Evolutionary conservation across 139 green algal genomes (phyloP).

Genomic region (Haematococcus lacustris): DNA sequence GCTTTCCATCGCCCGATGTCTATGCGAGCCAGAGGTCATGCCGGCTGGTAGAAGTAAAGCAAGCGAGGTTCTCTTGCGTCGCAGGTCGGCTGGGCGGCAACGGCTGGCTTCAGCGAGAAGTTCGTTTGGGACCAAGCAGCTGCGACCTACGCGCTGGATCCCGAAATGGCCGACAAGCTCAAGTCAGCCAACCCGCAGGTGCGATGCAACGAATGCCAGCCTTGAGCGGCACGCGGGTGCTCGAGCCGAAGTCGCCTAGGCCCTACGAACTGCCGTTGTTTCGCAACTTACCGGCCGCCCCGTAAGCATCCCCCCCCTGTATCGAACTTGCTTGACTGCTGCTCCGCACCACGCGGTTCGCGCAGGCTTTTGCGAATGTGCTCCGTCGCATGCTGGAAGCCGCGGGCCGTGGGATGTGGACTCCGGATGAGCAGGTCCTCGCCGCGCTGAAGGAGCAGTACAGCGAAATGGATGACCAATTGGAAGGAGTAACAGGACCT

Average conservation of each 20-base stretch:
- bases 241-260: not conserved
- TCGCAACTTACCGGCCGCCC: not conserved
- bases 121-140: conserved; percentile 86
- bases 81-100: conserved; percentile 86
- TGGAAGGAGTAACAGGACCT: conserved; percentile 95
- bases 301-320: not conserved
- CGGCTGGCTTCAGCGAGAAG: conserved; percentile 78
- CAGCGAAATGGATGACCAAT: conserved; percentile 82
- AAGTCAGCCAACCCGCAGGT: conserved; percentile 62
- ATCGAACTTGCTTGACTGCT: not conserved
- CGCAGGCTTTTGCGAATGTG: conserved; percentile 75
- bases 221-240: not conserved
- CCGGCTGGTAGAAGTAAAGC: too few relatives aligned
- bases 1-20: too few relatives aligned
- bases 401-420: conserved; percentile 87
- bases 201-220: not conserved
- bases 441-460: conserved; percentile 68
- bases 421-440: conserved; percentile 59
- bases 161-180: conserved; percentile 68
- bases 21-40: too few relatives aligned
- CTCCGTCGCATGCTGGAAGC: conserved; percentile 90
- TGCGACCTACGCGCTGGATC: conserved; percentile 88
- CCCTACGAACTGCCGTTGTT: not conserved
- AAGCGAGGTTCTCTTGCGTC: too few relatives aligned
- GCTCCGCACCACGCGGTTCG: not conserved